phyloP scores from a whole-genome alignment of 2,329 filamentous ascomycete genomes.

The Aspergillus sp. region DNA sequence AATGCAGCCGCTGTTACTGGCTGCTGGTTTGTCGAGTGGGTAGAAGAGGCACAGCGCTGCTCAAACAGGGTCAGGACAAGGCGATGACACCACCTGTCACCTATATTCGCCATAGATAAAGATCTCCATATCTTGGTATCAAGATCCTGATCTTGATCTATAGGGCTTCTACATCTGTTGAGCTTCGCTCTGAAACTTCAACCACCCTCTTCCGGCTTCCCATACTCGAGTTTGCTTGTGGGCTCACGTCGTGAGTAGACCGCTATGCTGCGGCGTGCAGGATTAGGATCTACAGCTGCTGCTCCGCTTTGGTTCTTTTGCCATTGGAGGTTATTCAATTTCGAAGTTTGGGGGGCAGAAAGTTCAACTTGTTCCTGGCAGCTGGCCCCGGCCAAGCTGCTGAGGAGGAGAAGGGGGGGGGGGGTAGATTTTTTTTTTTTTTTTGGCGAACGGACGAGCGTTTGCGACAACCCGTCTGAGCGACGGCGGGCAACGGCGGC shows the following conservation, averaged over 20 bases:
- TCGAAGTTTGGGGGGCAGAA: constrained; percentile 3
- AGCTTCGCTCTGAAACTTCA: constrained; percentile 10
- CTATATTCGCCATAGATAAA: constrained; percentile 19
- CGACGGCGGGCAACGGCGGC: constrained; percentile 15
- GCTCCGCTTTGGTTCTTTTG: constrained; percentile 12
- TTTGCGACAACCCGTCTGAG: neutral
- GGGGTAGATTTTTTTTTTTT: too few species aligned
- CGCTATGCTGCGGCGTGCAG: neutral
- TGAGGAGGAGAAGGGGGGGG: neutral
- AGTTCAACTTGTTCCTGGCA: constrained; percentile 19
- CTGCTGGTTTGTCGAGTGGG: neutral
- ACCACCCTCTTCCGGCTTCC: constrained; percentile 6
- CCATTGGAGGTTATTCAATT: constrained; percentile 4
- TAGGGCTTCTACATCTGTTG: neutral
- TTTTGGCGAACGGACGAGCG: neutral
- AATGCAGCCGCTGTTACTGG: constrained; percentile 11
- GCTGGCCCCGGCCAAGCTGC: constrained; percentile 9
- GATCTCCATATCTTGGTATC: constrained; percentile 12
- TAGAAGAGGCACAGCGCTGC: neutral
- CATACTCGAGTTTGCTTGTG: neutral
- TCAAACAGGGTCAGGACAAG: constrained; percentile 6
- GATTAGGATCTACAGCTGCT: constrained; percentile 17
- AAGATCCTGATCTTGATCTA: constrained; percentile 15
- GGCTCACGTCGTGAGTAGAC: neutral
- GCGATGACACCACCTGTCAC: constrained; percentile 16